phyloP scores from a whole-genome alignment of 2,329 filamentous ascomycete species.

The Colletotrichum chlorophyti region DNA sequence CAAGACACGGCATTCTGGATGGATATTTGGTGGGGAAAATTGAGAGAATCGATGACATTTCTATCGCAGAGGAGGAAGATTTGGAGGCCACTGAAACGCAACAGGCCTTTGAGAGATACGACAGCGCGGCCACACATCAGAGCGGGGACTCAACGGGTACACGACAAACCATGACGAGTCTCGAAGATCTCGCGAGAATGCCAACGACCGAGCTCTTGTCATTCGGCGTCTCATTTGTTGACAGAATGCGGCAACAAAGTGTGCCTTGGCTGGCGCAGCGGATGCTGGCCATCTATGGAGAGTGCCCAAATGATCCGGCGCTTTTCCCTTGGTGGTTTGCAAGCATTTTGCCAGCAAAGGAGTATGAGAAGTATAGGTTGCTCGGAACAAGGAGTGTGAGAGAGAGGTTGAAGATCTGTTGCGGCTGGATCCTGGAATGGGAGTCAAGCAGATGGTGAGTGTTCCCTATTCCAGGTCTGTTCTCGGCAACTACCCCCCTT shows the following conservation, averaged over 20 bases:
- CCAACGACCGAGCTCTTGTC: constrained; percentile 76
- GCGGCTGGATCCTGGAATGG: constrained; percentile 77
- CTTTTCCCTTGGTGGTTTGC: constrained; percentile 92
- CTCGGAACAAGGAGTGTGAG: constrained; percentile 78
- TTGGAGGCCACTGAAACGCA: constrained; percentile 73
- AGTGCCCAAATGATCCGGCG: constrained; percentile 77
- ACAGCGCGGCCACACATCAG: constrained; percentile 16
- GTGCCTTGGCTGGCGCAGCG: constrained; percentile 78
- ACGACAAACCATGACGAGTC: constrained; percentile 20
- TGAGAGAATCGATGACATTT: constrained; percentile 82
- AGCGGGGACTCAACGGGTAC: constrained; percentile 8
- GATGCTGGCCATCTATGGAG: constrained; percentile 77
- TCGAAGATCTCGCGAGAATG: constrained; percentile 57
- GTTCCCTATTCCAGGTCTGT: background rate
- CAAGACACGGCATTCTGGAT: constrained; percentile 69
- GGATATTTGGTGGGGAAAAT: constrained; percentile 81
- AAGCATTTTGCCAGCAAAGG: constrained; percentile 77
- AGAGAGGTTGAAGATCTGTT: constrained; percentile 83
- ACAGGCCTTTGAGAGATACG: constrained; percentile 14
- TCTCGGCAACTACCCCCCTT: background rate
- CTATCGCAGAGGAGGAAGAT: constrained; percentile 79
- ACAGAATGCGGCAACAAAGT: constrained; percentile 70
- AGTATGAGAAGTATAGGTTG: constrained; percentile 80
- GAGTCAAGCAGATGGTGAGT: constrained; percentile 76
- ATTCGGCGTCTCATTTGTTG: constrained; percentile 71